Evolutionary conservation across 495 filamentous ascomycete species (phyloP), one percentile per base, ranked within the genome.

Genomic region (Aspergillus carlsbadensis): DNA sequence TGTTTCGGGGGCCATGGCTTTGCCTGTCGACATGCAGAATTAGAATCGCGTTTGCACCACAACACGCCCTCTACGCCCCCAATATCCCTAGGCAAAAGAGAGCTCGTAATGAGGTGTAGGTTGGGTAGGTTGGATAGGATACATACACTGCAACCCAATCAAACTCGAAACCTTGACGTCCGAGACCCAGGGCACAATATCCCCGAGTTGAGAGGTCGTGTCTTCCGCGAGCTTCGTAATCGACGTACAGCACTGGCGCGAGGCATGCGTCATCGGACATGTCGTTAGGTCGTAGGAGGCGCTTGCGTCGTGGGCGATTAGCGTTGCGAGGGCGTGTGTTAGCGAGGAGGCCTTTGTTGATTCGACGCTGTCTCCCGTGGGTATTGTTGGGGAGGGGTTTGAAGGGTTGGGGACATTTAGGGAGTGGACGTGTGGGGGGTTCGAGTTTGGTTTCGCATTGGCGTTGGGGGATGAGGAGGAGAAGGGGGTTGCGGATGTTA

Each of bases 181-280:
- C 1, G 56, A 40, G 0, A 68, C n/a, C 1, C 42, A 49, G 0
- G 73, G 71, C 3, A 74, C 29, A 3, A 73, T 14, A 1, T 61
- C 39, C 4, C 66, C 63, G 3, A 74, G 10, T 5, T 55, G 34
- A 4, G 54, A 18, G n/a, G 64, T 46, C 3, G 74, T 6, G 8
- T 54, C 37, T 0, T 69, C 55, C 0, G 65, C 55, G 0, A 66
- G 36, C 18, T 58, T 10, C n/a, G 63, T 37, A 3, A 76, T n/a
- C 1, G 59, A 60, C 49, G 54, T 52, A 46, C 73, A 74, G 67
- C 71, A 76, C 42, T 64, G 54, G 42, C 71, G 73, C 22, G 54
- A 62, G 14, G 17, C 11, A 44, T 41, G 54, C 10, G 39, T 4
- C 26, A 22, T 13, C n/a, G 49, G 36, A 29, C 52, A 49, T 7